A percentile compares a stretch with the other conserved stretches of the same genome.
Conservation (phyloP, 208 protist genomes). For the Wallacemonas rigidus region DNA sequence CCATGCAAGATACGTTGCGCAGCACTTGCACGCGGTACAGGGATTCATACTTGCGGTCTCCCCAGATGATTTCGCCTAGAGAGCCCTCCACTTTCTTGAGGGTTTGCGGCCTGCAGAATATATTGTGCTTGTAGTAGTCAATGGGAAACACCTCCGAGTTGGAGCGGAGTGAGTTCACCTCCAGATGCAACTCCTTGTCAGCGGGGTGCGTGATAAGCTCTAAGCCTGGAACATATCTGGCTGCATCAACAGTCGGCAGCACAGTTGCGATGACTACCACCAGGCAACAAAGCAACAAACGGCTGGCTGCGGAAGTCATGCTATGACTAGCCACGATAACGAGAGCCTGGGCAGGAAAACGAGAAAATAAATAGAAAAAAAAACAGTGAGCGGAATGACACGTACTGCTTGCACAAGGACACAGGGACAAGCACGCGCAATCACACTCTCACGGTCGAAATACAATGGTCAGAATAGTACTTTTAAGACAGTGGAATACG, state of each 20-base stretch:
- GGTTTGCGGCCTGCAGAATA: conserved; percentile 51
- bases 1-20: conserved; percentile 40
- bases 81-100: conserved; percentile 40
- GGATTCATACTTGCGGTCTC: conserved; percentile 73
- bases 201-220: conserved; percentile 33
- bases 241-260: neutral
- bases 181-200: conserved; percentile 45
- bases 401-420: too few relatives aligned
- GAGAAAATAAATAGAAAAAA: too few relatives aligned
- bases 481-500: too few relatives aligned
- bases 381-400: too few relatives aligned
- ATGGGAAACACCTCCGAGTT: conserved; percentile 64
- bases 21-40: conserved; percentile 69
- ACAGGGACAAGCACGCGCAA: too few relatives aligned
- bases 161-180: conserved; percentile 77
- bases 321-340: too few relatives aligned
- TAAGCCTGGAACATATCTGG: conserved; percentile 7
- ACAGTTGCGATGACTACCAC: neutral
- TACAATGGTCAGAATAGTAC: too few relatives aligned
- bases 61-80: conserved; percentile 81
- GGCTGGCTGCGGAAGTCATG: neutral
- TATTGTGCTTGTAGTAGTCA: conserved; percentile 64
- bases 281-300: neutral
- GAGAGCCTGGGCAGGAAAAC: too few relatives aligned
- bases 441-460: too few relatives aligned